Base-by-base conservation (phyloP, 2,329 filamentous ascomycete genomes). In the Xylaria sp. region DNA sequence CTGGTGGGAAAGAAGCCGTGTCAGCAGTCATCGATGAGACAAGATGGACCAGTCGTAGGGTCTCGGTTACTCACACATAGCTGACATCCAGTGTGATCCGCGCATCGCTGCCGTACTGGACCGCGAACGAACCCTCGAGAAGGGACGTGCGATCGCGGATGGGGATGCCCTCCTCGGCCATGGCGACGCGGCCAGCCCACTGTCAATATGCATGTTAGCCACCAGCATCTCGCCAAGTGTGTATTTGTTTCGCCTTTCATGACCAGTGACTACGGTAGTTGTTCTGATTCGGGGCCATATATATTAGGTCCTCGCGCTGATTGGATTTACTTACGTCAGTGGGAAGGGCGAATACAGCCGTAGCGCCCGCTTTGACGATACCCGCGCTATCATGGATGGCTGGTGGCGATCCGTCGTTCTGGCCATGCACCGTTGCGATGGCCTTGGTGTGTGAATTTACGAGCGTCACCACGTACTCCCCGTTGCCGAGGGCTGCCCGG, bases 361-460 rank as follows among this genome's bases (percentile, higher is more conserved):
- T 66, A 18, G 62, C 52, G 11, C 37, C 11, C 2, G 39, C 58
- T 8, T 48, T 51, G 3, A 68, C 44, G 9, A 56, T 59, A 35
- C 54, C 51, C 3, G 11, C 44, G 8, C 55, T 48, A 19, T 56
- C 59, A 3, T 55, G 39, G 11, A 63, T 37, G 10, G 63, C 65
- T 7, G 59, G 59, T 2, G 62, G 66, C 19, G 52, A 52, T 1
- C 39, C n/a, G n/a, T 11, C 50, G 19, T 63, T 65, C 37, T 58
- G 44, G 6, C 3, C 54, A 53, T 66, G 65, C 2, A 50, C 7
- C 3, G 67, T 68, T 5, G 58, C 55, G 18, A 68, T 55, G 2
- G 62, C 55, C 3, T 59, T 62, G 8, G 65, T 68, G 56, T 69
- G 67, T 30, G 58, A 66, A 56, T 69, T 69, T 4, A 67, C 47